phyloP scores from a whole-genome alignment of 352 stramenopile genomes.

The Phytophthora foliorum region DNA sequence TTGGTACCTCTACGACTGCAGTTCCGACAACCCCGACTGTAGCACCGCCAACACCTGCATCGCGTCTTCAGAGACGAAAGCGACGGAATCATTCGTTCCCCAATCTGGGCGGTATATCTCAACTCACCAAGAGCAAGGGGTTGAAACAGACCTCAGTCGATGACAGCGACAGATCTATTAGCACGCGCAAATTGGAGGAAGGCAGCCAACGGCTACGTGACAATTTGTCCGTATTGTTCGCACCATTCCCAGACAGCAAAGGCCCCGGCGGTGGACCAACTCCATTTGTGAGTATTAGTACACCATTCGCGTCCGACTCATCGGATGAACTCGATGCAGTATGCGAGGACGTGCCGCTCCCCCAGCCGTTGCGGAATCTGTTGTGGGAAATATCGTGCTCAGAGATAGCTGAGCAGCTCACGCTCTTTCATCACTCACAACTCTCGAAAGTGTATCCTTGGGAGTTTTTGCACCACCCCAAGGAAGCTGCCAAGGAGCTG shows the following conservation, averaged over 20 bases:
- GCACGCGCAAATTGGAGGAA: slow-evolving; percentile 26
- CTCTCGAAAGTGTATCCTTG: slow-evolving; percentile 56
- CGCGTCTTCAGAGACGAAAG: slow-evolving; percentile 38
- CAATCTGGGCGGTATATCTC: slow-evolving; percentile 52
- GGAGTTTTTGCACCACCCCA: slow-evolving; percentile 65
- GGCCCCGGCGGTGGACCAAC: slow-evolving; percentile 11
- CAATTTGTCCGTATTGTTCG: slow-evolving; percentile 37
- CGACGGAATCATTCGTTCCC: slow-evolving; percentile 77
- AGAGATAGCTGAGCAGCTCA: slow-evolving; percentile 73
- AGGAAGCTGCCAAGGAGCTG: slow-evolving; percentile 56
- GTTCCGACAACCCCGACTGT: not conserved
- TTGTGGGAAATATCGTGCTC: slow-evolving; percentile 63
- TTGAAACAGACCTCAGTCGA: slow-evolving; percentile 24
- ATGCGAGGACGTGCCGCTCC: slow-evolving; percentile 48
- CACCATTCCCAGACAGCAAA: slow-evolving; percentile 19
- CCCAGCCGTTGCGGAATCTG: slow-evolving; percentile 53
- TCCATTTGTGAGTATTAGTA: slow-evolving; percentile 18
- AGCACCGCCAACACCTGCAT: slow-evolving; percentile 11
- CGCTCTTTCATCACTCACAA: slow-evolving; percentile 70
- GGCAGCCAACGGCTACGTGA: slow-evolving; percentile 30
- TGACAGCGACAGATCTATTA: slow-evolving; percentile 28
- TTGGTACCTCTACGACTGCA: slow-evolving; percentile 3
- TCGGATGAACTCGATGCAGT: slow-evolving; percentile 57
- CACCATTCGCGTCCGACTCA: slow-evolving; percentile 19
- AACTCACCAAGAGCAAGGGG: slow-evolving; percentile 30